Evolutionary conservation across 768 basidiomycete species (phyloP).

Genomic region (Royoungia palumana): DNA sequence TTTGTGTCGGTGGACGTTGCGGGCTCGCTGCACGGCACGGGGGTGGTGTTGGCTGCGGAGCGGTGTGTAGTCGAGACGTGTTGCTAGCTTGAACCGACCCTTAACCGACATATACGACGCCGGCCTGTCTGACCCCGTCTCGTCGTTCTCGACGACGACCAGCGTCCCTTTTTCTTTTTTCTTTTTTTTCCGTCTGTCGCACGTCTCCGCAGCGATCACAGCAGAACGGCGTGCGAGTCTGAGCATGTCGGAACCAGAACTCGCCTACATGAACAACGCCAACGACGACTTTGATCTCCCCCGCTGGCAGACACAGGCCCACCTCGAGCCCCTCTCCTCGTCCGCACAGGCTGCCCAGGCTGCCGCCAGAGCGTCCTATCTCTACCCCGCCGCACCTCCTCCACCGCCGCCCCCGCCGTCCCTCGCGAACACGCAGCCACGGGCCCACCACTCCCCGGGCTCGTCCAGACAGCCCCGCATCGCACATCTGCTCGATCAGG

Average conservation of each 20-base stretch:
- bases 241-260: slow-evolving; percentile 71
- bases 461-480: slow-evolving; percentile 58
- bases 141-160: slow-evolving; percentile 19
- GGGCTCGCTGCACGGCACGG: slow-evolving; percentile 45
- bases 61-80: slow-evolving; percentile 47
- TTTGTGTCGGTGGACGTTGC: slow-evolving; percentile 69
- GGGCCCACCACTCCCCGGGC: slow-evolving; percentile 46
- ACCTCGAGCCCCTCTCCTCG: slow-evolving; percentile 49
- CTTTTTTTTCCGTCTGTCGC: not conserved
- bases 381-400: slow-evolving; percentile 40
- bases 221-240: not conserved
- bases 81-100: slow-evolving; percentile 28
- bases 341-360: slow-evolving; percentile 58
- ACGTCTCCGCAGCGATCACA: not conserved
- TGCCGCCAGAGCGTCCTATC: slow-evolving; percentile 48
- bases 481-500: slow-evolving; percentile 64
- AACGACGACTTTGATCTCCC: slow-evolving; percentile 80
- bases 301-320: slow-evolving; percentile 49
- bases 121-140: too few species aligned
- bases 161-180: not conserved
- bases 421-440: slow-evolving; percentile 39
- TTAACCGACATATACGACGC: slow-evolving; percentile 17
- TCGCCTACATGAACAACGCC: slow-evolving; percentile 68
- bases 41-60: slow-evolving; percentile 55
- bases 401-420: slow-evolving; percentile 50